Evolutionary conservation across 169 alveolate species (phyloP), one percentile per base, ranked within the genome.

Genomic region (Plasmodium ovale): DNA sequence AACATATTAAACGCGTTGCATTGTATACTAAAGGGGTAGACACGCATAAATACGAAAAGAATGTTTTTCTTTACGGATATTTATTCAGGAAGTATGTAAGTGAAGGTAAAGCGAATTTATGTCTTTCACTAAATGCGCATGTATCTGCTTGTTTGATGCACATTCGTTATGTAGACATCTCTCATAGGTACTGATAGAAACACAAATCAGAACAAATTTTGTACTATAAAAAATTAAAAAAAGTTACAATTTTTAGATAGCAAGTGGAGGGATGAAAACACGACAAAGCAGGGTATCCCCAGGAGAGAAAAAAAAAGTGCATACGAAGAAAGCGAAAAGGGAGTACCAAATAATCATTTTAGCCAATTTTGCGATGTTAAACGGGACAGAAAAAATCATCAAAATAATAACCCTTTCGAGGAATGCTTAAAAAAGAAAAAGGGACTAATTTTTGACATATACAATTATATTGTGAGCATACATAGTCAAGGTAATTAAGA

Each of bases 361-460:
- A n/a, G 7, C n/a, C 10, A 42, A 12, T 16, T 27, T 47, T 35
- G 39, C n/a, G 44, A 16, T 62, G 31, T 2, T 53, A 72, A 72
- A 59, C 33, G 25, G 56, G 56, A n/a, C 14, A 37, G 21, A 16
- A 16, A 56, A 29, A 21, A 58, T 54, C 16, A 60, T 44, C 47
- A 19, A 29, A 14, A 77, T 5, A 47, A 37, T 25, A 51, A 49
- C 27, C 53, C 12, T 14, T 16, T 35, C 5, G 87, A 72, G 29
- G 87, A 72, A 4, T 72, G 59, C 16, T 56, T 44, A 64, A 56
- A 23, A 35, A 60, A 49, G 44, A 74, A 77, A 25, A 60, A 62
- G 42, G 88, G 88, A 4, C 51, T 77, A 64, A 77, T 77, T 54
- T 60, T 60, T 25, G 88, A 77, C 54, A 77, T 77, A 62, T 77